Conservation (phyloP, 2,329 filamentous ascomycete genomes). For the Ciborinia camelliae region DNA sequence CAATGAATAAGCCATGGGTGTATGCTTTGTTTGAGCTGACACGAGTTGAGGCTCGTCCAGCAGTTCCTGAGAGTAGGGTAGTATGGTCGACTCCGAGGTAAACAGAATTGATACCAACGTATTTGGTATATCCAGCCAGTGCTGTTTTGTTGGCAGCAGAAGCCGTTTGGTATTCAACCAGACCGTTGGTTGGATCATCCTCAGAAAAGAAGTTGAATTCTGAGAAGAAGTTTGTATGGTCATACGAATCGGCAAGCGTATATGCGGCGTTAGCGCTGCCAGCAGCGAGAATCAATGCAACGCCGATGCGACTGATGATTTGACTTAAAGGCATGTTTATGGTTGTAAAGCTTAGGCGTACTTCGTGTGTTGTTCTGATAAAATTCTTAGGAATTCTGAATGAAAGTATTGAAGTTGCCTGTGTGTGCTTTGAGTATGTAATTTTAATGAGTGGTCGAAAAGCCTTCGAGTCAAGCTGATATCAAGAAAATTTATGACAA, state of each 20-base stretch:
- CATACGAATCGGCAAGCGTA: constrained; percentile 44
- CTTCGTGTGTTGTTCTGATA: background rate
- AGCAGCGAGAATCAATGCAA: constrained; percentile 34
- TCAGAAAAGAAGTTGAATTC: constrained; percentile 54
- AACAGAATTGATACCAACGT: constrained; percentile 43
- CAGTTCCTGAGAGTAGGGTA: constrained; percentile 43
- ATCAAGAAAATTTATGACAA: background rate
- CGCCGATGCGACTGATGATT: constrained; percentile 32
- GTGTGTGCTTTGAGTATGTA: constrained; percentile 8
- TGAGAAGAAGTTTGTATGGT: constrained; percentile 44
- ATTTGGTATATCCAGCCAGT: constrained; percentile 44
- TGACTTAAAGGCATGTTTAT: constrained; percentile 28
- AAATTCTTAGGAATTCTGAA: background rate
- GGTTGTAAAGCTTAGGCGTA: background rate
- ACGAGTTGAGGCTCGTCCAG: constrained; percentile 67
- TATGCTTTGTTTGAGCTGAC: constrained; percentile 55
- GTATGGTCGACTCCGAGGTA: constrained; percentile 71
- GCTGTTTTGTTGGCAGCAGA: constrained; percentile 54
- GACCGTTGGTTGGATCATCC: constrained; percentile 70
- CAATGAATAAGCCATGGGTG: constrained; percentile 53
- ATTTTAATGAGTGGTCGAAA: background rate
- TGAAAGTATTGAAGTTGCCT: constrained; percentile 8
- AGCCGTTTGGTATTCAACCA: constrained; percentile 64
- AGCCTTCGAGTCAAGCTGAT: background rate
- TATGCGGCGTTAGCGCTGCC: constrained; percentile 38